Base-by-base conservation (phyloP, 129 eudicot species). In the Smallanthus sonchifolius region DNA sequence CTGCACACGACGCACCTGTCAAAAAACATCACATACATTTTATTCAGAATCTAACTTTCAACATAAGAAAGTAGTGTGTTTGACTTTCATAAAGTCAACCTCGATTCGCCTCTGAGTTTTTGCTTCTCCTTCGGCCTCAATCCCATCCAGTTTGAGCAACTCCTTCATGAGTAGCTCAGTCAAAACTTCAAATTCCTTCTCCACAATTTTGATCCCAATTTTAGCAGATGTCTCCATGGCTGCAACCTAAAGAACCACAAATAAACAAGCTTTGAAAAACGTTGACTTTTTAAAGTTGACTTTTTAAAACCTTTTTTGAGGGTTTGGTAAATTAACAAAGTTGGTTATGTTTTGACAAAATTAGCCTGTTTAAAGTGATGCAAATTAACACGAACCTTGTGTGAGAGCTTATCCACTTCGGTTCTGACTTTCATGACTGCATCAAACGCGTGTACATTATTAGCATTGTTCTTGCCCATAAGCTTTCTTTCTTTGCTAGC, bases 91-190 rank as follows among this genome's bases (percentile, higher is more conserved):
- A 5, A 39, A 84, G 57, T 51, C 75, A 17, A 87, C 93, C 93
- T 87, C 93, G 11, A 39, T 72, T 52, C 85, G 78, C 70, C 93
- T 76, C 16, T 79, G 89, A 3, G 56, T 34, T 72, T 77, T 87
- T 63, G 87, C 84, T 77, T 87, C 89, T 70, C 89, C 87, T 13
- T 82, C 87, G 24, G 93, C 93, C 36, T 85, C 86, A 43, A 87
- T 85, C 37, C 82, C 69, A 51, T 87, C 93, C 8, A 87, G 69
- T 74, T 80, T 87, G 51, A 87, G 83, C 71, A 87, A 63, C 51
- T 84, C 89, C 65, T 77, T 83, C 93, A 87, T 87, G 13, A 87
- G 83, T 71, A 87, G 67, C 83, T 87, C 89, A 3, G 89, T 77
- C 73, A 76, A 72, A 14, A 75, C 67, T 37, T 80, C 81, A 57